phyloP scores from a whole-genome alignment of 2,329 filamentous ascomycete genomes.

The Pyricularia pennisetigena region DNA sequence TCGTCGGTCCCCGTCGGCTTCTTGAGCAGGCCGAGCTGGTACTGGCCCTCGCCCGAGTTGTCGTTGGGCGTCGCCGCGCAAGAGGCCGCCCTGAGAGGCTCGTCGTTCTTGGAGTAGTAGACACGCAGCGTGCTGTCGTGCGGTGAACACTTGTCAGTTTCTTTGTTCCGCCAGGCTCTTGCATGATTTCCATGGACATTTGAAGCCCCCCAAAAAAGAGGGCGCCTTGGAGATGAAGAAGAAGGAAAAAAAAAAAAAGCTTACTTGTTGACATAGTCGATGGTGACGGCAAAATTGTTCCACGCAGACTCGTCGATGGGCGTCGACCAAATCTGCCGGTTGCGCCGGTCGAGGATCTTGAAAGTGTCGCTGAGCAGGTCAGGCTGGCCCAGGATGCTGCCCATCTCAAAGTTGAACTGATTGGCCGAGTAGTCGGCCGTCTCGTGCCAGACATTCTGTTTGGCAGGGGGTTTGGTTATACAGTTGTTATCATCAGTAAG shows the following conservation, averaged over 20 bases:
- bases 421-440: constrained; percentile 24
- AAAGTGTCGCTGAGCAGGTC: constrained; percentile 26
- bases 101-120: constrained; percentile 42
- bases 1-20: constrained; percentile 41
- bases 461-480: background rate
- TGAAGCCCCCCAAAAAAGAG: too few relatives aligned
- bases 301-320: constrained; percentile 34
- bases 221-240: background rate
- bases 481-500: background rate
- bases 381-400: constrained; percentile 23
- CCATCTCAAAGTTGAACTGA: constrained; percentile 27
- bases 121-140: constrained; percentile 38
- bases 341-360: constrained; percentile 29
- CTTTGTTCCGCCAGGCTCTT: background rate
- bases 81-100: constrained; percentile 36
- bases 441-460: constrained; percentile 25
- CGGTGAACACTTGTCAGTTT: background rate
- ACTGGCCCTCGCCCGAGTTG: constrained; percentile 41
- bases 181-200: too few relatives aligned
- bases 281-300: constrained; percentile 51
- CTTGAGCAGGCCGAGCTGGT: constrained; percentile 50
- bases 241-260: constrained; percentile 12
- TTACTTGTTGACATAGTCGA: constrained; percentile 45
- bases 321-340: constrained; percentile 28
- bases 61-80: constrained; percentile 31